Evolutionary conservation across 2,329 filamentous ascomycete species (phyloP), one percentile per base, ranked within the genome.

Genomic region (Arthroderma sp.): DNA sequence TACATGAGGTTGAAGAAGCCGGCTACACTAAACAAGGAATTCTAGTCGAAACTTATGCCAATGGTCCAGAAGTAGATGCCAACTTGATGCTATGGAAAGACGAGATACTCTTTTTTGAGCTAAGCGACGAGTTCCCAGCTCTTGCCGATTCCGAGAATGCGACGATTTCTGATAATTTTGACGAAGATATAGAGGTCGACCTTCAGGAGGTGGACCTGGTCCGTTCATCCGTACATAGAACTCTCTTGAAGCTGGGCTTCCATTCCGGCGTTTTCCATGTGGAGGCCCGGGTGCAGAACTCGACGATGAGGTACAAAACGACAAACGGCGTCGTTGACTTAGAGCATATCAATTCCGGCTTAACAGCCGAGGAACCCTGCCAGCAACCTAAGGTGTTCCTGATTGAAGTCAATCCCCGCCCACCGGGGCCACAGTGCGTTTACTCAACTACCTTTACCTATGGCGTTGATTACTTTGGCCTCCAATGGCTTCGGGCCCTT

Each of bases 31-130:
- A 63, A 13, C 56, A 38, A 1, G 58, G 64, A 5, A 63, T 74
- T 17, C 63, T 75, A 1, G 61, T 76, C 1, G 73, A 76, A 56
- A 61, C 63, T 5, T 76, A 75, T 56, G 59, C 70, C 17, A 66
- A 70, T 8, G 74, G 74, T 0, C 74, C 73, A 0, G 74, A 76
- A 56, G 64, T 76, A 1, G 73, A 75, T 58, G 70, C 66, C 52
- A 76, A 76, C 61, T 64, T 77, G 25, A 66, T 72, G 3, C 56
- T 76, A 0, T 62, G 64, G 17, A 63, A 76, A 51, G 73, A 72
- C 1, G 63, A 74, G 38, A 43, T 75, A 1, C 57, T 76, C 2
- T 76, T 74, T 59, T 69, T 61, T 58, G 71, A 76, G 37, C 61
- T 74, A 2, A 61, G 61, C 4, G 73, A 76, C 55, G 67, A 75